Evolutionary conservation across 2,329 filamentous ascomycete genomes (phyloP), one percentile per base, ranked within the genome.

Genomic region (Ophiognomonia clavigignenti-juglandacearum): DNA sequence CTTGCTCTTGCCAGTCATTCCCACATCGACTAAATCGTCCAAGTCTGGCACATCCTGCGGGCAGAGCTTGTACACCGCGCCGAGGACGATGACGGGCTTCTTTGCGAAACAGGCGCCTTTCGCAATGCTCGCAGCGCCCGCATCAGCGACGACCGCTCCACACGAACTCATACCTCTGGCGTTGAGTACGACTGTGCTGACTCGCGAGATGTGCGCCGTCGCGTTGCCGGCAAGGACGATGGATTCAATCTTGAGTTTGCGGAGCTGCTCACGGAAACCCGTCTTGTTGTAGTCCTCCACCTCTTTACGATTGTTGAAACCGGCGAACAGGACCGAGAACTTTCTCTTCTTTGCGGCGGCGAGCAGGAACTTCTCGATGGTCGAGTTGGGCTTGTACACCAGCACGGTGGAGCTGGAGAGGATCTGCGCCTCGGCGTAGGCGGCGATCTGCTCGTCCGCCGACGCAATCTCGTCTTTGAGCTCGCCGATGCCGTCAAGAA

Each of bases 381-480:
- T 95, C 27, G 81, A 78, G 1, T 89, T 92, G 1, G 90, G 89
- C 37, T 88, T 87, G 63, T 96, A 85, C 8, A 91, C 91, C 52
- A 98, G 80, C 53, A 98, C 88, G 57, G 91, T 86, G 65, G 98
- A 92, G 61, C 92, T 90, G 1, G 88, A 87, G 62, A 95, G 88
- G 54, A 98, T 95, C 65, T 96, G 88, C 39, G 95, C 88, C 53
- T 95, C 85, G 3, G 91, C 88, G 54, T 90, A 86, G 19, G 83
- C 82, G 2, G 92, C 88, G 57, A 98, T 95, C 66, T 96, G 90
- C 60, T 95, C 89, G 62, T 96, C 93, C 7, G 90, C 90, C 61
- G 92, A 86, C 55, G 86, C 85, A 47, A 98, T 83, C 68, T 98
- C 93, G 61, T 98, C 93, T 65, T 95, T 87, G 51, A 98, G 90